Base-by-base conservation (phyloP, 225 moss, liverwort and hornwort species). In the Sphagnum tenellum region DNA sequence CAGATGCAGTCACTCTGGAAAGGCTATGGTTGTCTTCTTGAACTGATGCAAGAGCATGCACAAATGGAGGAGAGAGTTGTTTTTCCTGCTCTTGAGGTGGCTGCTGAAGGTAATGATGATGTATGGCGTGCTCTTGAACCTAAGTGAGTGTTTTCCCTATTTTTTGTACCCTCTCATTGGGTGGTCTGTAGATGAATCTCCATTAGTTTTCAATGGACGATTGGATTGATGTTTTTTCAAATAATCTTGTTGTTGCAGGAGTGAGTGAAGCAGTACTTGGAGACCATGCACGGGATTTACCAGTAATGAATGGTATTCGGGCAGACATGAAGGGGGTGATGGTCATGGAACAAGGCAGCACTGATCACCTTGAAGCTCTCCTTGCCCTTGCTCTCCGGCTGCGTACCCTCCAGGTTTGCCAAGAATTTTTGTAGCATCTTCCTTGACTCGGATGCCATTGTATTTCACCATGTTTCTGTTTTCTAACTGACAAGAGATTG, bases 291-390 rank as follows among this genome's bases (percentile, higher is more conserved):
- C 75, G 86, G 60, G 82, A 86, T 60, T 71, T 86, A 7, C 86
- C 86, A 56, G 75, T 82, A 2, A 86, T 86, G 86, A 86, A 86
- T 52, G 86, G 86, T 46, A 79, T 86, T 58, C 82, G 86, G 61
- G 86, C 82, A 73, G 86, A 86, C 56, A 71, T 86, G 0, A 86
- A 86, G 64, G 82, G 82, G 0, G 59, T 86, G 2, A 71, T 79
- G 72, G 79, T 67, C 2, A 64, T 86, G 69, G 71, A 79, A 71
- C 77, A 64, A 50, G 79, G 82, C 29, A 77, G 74, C 64, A 56
- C 62, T 6, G 79, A 75, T 48, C 79, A 82, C 63, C 56, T 59
- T 44, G 86, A 86, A 69, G 86, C 86, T 12, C 50, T 86, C 45
- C 73, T 78, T 52, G 77, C 86, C 51, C 73, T 86, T 12, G 69